Conservation (phyloP, 2,329 filamentous ascomycete genomes). For the Grosmannia serpens region DNA sequence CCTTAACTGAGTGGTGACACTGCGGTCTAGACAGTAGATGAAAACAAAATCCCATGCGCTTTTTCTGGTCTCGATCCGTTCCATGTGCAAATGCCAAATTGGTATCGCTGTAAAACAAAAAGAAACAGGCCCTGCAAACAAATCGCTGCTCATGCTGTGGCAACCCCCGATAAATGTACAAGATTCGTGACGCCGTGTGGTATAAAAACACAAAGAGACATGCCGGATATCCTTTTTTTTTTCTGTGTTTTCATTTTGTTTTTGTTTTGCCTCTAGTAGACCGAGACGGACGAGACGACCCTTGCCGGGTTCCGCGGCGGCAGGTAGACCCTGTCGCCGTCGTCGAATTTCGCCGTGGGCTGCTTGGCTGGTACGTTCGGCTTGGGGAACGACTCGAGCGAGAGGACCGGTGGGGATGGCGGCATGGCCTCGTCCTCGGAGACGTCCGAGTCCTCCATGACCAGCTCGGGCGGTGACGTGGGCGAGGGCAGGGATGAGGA, state of each 20-base stretch:
- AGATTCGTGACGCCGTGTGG: not conserved
- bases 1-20: constrained; percentile 8
- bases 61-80: not conserved
- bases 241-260: not conserved
- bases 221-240: not conserved
- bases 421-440: constrained; percentile 66
- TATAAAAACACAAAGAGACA: no score
- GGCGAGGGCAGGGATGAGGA: constrained; percentile 31
- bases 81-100: constrained; percentile 4
- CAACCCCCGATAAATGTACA: not conserved
- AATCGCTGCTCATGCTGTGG: not conserved
- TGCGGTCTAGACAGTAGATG: not conserved
- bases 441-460: constrained; percentile 44
- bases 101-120: constrained; percentile 1
- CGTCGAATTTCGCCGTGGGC: constrained; percentile 22
- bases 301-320: constrained; percentile 38
- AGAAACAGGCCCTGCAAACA: not conserved
- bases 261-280: constrained; percentile 30
- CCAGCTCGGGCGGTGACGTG: constrained; percentile 53
- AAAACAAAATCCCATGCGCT: not conserved
- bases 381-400: constrained; percentile 42
- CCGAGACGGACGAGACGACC: constrained; percentile 43
- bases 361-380: constrained; percentile 17
- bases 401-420: constrained; percentile 50
- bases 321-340: constrained; percentile 42